Conservation (phyloP, 805 yeast genomes). For the Hanseniaspora taiwanica region DNA sequence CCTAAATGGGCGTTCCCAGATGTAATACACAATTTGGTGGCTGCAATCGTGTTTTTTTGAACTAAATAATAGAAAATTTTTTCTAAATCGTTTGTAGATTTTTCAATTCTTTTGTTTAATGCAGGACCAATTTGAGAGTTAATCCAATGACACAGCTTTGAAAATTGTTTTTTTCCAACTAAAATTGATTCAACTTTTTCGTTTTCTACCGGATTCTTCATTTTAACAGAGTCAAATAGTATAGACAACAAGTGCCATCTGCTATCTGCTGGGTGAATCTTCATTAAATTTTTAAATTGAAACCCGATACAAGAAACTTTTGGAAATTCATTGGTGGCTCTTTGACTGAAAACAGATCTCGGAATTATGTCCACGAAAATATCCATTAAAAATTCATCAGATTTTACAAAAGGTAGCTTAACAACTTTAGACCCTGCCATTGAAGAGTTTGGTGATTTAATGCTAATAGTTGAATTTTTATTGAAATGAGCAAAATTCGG, state of each 20-base stretch:
- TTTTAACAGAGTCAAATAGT: constrained; percentile 37
- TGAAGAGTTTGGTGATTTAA: constrained; percentile 5
- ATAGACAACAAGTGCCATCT: constrained; percentile 49
- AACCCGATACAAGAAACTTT: constrained; percentile 24
- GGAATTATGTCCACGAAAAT: constrained; percentile 1
- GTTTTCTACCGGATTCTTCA: constrained; percentile 14
- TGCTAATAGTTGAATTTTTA: constrained; percentile 10
- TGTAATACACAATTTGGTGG: constrained; percentile 47
- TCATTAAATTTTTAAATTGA: constrained; percentile 15
- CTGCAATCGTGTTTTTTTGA: constrained; percentile 45
- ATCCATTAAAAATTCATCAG: neutral
- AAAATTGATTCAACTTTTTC: constrained; percentile 14
- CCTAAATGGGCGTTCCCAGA: constrained; percentile 59
- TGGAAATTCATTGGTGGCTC: constrained; percentile 27
- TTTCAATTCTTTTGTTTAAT: constrained; percentile 14
- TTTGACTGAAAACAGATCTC: constrained; percentile 11
- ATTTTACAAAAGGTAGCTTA: neutral
- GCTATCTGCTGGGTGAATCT: constrained; percentile 14
- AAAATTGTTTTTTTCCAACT: constrained; percentile 28
- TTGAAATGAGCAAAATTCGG: constrained; percentile 15
- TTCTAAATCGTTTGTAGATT: constrained; percentile 30
- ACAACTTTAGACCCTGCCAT: neutral
- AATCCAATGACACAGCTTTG: constrained; percentile 45
- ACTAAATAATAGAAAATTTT: constrained; percentile 36
- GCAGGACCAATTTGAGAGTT: constrained; percentile 28